These are phyloP conservation scores for Periconia sp. DNA, from an alignment of 2,329 filamentous ascomycete genomes.

Conservation along the genomic window DNA sequence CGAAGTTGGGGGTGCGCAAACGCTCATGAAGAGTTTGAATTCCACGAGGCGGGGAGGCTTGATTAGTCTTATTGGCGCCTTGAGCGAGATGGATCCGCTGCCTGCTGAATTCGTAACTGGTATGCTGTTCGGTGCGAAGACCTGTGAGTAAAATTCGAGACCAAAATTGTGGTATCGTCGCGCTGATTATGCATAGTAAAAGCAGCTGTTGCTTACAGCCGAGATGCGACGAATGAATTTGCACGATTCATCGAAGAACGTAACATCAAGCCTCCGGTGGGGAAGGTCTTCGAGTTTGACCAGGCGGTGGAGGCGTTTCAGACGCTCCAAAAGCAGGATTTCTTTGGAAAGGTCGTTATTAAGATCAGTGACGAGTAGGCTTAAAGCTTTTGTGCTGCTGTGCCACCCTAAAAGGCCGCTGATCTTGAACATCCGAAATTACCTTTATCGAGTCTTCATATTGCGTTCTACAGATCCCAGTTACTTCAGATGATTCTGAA, in stretches of 20 bases:
- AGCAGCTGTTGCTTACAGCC: conserved; percentile 23
- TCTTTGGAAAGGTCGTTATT: conserved; percentile 31
- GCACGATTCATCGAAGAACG: conserved; percentile 24
- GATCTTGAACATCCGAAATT: too few species aligned
- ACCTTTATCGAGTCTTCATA: too few species aligned
- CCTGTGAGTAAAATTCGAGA: conserved; percentile 9
- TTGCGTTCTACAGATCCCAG: too few species aligned
- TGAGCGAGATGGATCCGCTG: conserved; percentile 20
- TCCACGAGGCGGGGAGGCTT: conserved; percentile 54
- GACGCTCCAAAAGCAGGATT: conserved; percentile 18
- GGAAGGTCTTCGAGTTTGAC: conserved; percentile 22
- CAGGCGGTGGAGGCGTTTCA: conserved; percentile 24
- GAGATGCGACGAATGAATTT: conserved; percentile 23
- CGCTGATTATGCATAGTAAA: conserved; percentile 20
- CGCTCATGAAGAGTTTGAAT: conserved; percentile 54
- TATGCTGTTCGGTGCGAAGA: conserved; percentile 24
- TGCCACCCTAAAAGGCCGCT: too few species aligned
- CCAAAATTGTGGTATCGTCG: neutral
- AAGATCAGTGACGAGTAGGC: conserved; percentile 18
- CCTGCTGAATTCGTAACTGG: conserved; percentile 16
- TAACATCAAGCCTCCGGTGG: conserved; percentile 26
- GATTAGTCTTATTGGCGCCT: conserved; percentile 55
- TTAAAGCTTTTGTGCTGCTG: too few species aligned
- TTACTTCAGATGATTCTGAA: conserved; percentile 23
- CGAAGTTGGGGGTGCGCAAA: conserved; percentile 50